Evolutionary conservation across 164 flowering plant species (phyloP).

Genomic region (Dillenia suffruticosa): DNA sequence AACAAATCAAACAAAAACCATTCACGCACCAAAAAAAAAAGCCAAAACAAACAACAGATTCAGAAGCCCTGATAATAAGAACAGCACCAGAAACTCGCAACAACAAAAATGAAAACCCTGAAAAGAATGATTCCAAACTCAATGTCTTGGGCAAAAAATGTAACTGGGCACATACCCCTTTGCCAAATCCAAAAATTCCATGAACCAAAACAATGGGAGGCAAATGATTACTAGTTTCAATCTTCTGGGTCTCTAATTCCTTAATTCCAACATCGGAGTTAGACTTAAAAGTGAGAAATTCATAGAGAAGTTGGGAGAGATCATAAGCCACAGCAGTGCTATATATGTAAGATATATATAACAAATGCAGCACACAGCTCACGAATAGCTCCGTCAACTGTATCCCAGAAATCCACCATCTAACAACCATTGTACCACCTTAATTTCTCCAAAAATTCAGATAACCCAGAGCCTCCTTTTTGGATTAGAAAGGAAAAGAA

Average conservation of each 20-base stretch:
- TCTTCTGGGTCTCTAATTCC: conserved; percentile 12
- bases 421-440: conserved; percentile 33
- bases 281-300: conserved; percentile 35
- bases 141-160: too few species aligned
- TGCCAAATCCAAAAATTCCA: conserved; percentile 98
- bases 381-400: conserved; percentile 67
- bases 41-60: too few species aligned
- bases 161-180: conserved; percentile 60
- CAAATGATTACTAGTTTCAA: conserved; percentile 23
- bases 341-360: conserved; percentile 83
- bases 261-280: conserved; percentile 18
- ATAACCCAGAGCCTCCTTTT: conserved; percentile 1
- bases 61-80: too few species aligned
- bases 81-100: too few species aligned
- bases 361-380: conserved; percentile 74
- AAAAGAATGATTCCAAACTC: too few species aligned
- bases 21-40: too few species aligned
- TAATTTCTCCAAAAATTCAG: neutral
- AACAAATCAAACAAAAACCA: neutral
- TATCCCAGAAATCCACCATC: conserved; percentile 47
- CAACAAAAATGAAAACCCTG: too few species aligned
- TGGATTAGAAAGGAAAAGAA: conserved; percentile 5
- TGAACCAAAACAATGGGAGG: conserved; percentile 95
- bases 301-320: conserved; percentile 51
- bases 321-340: conserved; percentile 89